A percentile compares a stretch with the other conserved stretches of the same genome.
phyloP scores from a whole-genome alignment of 2,329 filamentous ascomycete genomes.

The Ramularia endophylla region DNA sequence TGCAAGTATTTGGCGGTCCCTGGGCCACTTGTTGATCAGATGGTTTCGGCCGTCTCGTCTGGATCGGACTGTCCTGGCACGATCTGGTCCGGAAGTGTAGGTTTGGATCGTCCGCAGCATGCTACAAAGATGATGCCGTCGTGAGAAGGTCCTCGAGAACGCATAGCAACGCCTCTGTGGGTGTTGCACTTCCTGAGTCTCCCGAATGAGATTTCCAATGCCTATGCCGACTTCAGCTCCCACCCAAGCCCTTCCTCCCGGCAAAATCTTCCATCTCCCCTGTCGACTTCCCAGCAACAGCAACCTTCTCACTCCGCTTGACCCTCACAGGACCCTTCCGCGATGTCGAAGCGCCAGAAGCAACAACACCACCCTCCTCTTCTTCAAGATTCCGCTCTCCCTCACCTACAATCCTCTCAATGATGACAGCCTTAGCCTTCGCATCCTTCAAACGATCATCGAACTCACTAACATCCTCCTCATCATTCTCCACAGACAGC shows the following conservation, averaged over 20 bases:
- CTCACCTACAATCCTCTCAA: slow-evolving; percentile 64
- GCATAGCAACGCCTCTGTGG: too few species aligned
- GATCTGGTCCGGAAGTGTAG: too few species aligned
- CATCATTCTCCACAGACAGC: slow-evolving; percentile 72
- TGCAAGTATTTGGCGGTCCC: too few species aligned
- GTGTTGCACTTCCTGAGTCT: too few species aligned
- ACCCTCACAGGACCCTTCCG: slow-evolving; percentile 16
- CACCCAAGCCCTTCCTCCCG: slow-evolving; percentile 5
- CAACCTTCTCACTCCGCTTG: slow-evolving; percentile 16
- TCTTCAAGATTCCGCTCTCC: slow-evolving; percentile 10
- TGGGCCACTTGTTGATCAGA: too few species aligned
- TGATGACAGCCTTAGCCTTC: slow-evolving; percentile 74
- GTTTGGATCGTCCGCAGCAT: too few species aligned
- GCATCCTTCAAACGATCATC: slow-evolving; percentile 84
- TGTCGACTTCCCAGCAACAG: slow-evolving; percentile 21
- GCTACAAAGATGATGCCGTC: too few species aligned
- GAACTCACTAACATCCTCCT: slow-evolving; percentile 85
- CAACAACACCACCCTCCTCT: not conserved
- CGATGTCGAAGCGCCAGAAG: not conserved
- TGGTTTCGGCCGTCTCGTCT: too few species aligned
- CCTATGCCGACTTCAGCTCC: too few species aligned
- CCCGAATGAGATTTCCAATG: too few species aligned
- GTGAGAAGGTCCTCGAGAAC: too few species aligned
- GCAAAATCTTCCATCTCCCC: slow-evolving; percentile 36
- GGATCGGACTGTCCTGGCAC: too few species aligned